Base-by-base conservation (phyloP, 2,329 filamentous ascomycete genomes). In the Colletotrichum higginsianum region DNA sequence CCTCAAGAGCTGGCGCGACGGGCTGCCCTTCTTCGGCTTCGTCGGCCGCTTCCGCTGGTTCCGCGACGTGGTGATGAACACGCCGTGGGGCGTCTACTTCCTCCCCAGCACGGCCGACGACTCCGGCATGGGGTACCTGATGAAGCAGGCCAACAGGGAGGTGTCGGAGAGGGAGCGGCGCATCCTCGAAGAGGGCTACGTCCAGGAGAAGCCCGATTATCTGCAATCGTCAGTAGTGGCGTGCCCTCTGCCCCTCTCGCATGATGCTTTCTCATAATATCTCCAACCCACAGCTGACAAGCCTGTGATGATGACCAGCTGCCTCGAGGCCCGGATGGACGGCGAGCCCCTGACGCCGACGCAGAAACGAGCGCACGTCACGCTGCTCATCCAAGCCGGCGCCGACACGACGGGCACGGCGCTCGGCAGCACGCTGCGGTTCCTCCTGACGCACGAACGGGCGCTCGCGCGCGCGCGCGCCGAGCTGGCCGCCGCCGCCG, bases 391-490 rank as follows among this genome's bases (percentile, higher is more conserved):
- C 15, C 66, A 69, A 21, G 66, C 66, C 7, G 66, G 66, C 52
- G 66, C 66, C 35, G 66, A 69, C 46, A 69, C 66, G 6, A 69
- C 66, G 8, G 66, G 66, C 3, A 69, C 66, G 5, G 52, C 52
- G 16, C 66, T 69, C n/a, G 66, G 61, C 9, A 64, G 66, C 35
- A 69, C 66, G 15, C 52, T 69, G 7, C 66, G 66, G 3, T 69
- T 69, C 38, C 46, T 69, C 15, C n/a, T 69, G 13, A 69, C 50
- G 2, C 35, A 57, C 11, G 46, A 60, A 1, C 6, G 21, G 1
- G 61, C 44, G 4, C 38, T 69, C 9, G 35, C 44, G 7, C 66
- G 66, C 0, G 66, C 40, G 6, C 52, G 61, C 18, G 61, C 35
- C 6, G 66, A 69, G 23, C n/a, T 69, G 2, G 52, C 16, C 2